These are phyloP conservation scores for Backusella parvicylindrica DNA, from an alignment of 192 early-diverging fungal genomes.

Conservation along the genomic window DNA sequence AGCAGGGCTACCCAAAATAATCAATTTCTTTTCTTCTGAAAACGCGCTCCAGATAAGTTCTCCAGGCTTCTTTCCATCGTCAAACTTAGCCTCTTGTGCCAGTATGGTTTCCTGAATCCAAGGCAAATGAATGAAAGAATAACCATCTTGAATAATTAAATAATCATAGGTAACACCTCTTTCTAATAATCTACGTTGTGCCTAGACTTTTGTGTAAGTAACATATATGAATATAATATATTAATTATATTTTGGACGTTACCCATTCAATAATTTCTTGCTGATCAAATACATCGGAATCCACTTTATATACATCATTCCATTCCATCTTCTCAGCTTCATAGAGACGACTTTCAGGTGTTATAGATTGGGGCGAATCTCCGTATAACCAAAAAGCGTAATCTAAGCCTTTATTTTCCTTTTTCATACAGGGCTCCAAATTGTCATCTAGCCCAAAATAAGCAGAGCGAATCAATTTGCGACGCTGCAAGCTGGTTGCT, in stretches of 20 bases:
- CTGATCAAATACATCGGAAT: constrained; percentile 15
- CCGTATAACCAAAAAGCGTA: constrained; percentile 45
- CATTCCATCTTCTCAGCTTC: constrained; percentile 51
- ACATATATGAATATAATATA: background rate
- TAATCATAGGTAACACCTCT: constrained; percentile 35
- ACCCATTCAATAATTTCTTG: constrained; percentile 20
- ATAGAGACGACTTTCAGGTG: constrained; percentile 27
- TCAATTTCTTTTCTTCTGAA: background rate
- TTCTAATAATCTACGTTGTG: background rate
- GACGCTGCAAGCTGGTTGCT: constrained; percentile 34
- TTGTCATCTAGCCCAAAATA: constrained; percentile 53
- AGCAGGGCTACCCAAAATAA: background rate
- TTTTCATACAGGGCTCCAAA: constrained; percentile 41
- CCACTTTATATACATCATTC: constrained; percentile 38
- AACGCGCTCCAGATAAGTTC: background rate
- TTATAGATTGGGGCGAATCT: background rate
- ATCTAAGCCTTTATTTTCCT: constrained; percentile 31
- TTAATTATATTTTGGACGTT: background rate
- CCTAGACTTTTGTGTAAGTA: background rate
- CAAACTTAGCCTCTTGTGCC: background rate
- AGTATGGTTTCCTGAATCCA: background rate
- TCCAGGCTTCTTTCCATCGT: background rate
- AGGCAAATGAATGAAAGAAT: constrained; percentile 30
- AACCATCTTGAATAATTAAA: constrained; percentile 33
- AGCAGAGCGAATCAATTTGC: constrained; percentile 45